Percentiles rank a stretch among this genome's conserved stretches.
Evolutionary conservation across 352 stramenopile species (phyloP).

Genomic region (Globisporangium perplexum): DNA sequence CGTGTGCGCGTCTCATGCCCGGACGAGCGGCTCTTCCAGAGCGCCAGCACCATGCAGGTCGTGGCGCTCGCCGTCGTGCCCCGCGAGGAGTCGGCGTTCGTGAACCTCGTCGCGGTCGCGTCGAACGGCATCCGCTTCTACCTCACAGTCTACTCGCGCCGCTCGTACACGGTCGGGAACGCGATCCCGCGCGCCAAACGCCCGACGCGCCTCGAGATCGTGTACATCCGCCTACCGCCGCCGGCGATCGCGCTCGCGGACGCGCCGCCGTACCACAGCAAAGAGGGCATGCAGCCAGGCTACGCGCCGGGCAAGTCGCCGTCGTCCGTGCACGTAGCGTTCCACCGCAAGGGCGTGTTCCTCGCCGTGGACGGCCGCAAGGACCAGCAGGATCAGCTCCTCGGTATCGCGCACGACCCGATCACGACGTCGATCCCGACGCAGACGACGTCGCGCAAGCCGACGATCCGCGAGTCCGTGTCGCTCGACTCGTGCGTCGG

Average conservation of each 20-base stretch:
- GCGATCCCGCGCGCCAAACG: slow-evolving; percentile 41
- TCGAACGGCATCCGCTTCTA: slow-evolving; percentile 94
- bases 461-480: slow-evolving; percentile 69
- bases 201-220: slow-evolving; percentile 61
- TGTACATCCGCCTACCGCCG: slow-evolving; percentile 78
- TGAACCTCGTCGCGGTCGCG: slow-evolving; percentile 91
- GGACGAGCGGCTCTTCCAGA: slow-evolving; percentile 76
- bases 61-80: slow-evolving; percentile 60
- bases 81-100: slow-evolving; percentile 67
- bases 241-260: slow-evolving; percentile 63
- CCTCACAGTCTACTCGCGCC: slow-evolving; percentile 83
- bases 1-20: slow-evolving; percentile 78
- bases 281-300: slow-evolving; percentile 83
- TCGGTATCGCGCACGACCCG: slow-evolving; percentile 68
- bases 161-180: slow-evolving; percentile 34
- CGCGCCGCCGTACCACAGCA: slow-evolving; percentile 77
- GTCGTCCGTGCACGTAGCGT: slow-evolving; percentile 69
- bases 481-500: slow-evolving; percentile 71
- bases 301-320: slow-evolving; percentile 76
- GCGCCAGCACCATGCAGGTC: slow-evolving; percentile 46
- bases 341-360: slow-evolving; percentile 76
- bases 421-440: slow-evolving; percentile 65
- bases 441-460: slow-evolving; percentile 47
- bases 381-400: slow-evolving; percentile 73
- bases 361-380: slow-evolving; percentile 71